phyloP scores from a whole-genome alignment of 441 rosid genomes.

The Populus hybrid region DNA sequence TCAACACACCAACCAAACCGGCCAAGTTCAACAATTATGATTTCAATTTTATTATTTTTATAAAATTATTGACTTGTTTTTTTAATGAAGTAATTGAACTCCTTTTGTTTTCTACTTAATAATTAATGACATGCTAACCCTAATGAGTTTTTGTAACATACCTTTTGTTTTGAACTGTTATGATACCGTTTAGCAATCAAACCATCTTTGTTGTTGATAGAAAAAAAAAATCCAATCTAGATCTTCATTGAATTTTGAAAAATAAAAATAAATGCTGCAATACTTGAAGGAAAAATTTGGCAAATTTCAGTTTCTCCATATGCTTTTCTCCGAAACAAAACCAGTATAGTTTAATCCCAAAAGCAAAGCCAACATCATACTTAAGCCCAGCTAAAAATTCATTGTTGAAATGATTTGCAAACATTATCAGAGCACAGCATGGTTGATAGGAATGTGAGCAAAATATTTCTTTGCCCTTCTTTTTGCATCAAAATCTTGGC shows the following conservation, averaged over 20 bases:
- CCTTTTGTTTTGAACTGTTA: too few species aligned
- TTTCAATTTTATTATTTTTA: too few species aligned
- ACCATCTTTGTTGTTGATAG: not conserved
- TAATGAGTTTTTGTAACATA: not conserved
- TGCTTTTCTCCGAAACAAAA: too few species aligned
- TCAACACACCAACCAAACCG: too few species aligned
- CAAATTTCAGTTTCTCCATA: not conserved
- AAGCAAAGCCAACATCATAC: not conserved
- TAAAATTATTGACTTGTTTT: too few species aligned
- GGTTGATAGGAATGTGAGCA: not conserved
- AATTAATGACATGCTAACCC: not conserved
- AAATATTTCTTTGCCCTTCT: not conserved
- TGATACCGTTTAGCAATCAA: not conserved
- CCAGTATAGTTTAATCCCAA: too few species aligned
- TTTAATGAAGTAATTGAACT: not conserved
- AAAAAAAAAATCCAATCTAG: not conserved
- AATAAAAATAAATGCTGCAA: too few species aligned
- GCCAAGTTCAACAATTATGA: too few species aligned
- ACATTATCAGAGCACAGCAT: not conserved
- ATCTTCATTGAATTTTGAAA: too few species aligned
- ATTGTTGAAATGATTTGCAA: not conserved
- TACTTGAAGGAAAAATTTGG: not conserved
- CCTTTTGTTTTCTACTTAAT: too few species aligned
- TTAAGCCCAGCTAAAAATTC: not conserved
- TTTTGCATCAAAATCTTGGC: not conserved